Conservation (phyloP, 2,329 filamentous ascomycete species). For the Aureobasidium sp. region DNA sequence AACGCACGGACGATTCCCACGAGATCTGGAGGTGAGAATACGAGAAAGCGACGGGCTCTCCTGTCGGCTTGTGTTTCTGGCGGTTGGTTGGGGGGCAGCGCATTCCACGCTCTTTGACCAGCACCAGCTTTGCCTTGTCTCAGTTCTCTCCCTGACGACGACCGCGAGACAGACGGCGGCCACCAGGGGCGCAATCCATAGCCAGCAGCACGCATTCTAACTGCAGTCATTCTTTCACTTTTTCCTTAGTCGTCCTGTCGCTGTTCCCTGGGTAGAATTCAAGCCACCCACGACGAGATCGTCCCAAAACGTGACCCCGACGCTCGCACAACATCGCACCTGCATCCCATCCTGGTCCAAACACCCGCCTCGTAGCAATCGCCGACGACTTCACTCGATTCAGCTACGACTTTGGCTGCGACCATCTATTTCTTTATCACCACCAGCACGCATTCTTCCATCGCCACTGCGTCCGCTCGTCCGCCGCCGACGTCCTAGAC, state of each 20-base stretch:
- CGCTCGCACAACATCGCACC: background rate
- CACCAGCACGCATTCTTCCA: background rate
- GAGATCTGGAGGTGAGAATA: no score
- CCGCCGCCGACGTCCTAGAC: constrained; percentile 3
- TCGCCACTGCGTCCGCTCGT: background rate
- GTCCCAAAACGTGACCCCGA: constrained; percentile 10
- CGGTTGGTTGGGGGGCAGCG: background rate
- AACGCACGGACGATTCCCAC: no score
- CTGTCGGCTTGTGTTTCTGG: background rate
- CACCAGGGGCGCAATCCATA: background rate
- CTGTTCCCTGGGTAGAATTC: background rate
- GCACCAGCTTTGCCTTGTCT: background rate
- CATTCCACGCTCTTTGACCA: constrained; percentile 13
- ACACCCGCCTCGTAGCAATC: background rate
- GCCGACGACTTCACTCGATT: background rate
- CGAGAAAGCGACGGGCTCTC: background rate
- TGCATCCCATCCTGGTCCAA: background rate
- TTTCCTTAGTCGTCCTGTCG: background rate
- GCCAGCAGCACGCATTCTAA: background rate
- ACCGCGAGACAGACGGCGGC: background rate
- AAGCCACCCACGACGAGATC: constrained; percentile 13
- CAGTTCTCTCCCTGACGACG: constrained; percentile 9
- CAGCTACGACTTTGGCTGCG: background rate
- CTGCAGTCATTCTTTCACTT: constrained; percentile 13
- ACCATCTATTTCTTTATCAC: background rate